A percentile compares a stretch with the other conserved stretches of the same genome.
phyloP scores from a whole-genome alignment of 495 filamentous ascomycete species.

The Choiromyces venosus region DNA sequence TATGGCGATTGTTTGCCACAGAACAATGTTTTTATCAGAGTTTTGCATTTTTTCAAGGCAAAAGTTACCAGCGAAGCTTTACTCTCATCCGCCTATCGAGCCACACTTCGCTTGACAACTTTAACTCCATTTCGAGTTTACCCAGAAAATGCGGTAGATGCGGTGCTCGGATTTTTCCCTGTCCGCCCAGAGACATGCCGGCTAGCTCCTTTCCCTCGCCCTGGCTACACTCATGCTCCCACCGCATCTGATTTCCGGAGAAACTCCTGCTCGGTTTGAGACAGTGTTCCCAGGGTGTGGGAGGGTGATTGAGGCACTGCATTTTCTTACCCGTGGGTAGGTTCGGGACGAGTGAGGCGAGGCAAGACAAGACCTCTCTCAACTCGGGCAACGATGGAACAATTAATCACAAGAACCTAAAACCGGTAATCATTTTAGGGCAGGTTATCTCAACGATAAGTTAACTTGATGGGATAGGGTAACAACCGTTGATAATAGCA shows the following conservation, averaged over 20 bases:
- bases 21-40: too few relatives aligned
- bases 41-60: too few relatives aligned
- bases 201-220: conserved; percentile 24
- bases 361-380: neutral
- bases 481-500: neutral
- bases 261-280: conserved; percentile 30
- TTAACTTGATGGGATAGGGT: neutral
- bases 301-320: neutral
- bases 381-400: neutral
- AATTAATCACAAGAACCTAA: neutral
- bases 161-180: conserved; percentile 32
- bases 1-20: too few relatives aligned
- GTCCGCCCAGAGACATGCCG: conserved; percentile 24
- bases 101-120: too few relatives aligned
- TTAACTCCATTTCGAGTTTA: too few relatives aligned
- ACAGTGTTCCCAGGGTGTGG: conserved; percentile 15
- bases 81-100: too few relatives aligned
- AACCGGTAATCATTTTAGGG: neutral
- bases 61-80: too few relatives aligned
- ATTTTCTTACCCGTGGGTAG: neutral
- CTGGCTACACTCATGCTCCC: conserved; percentile 7
- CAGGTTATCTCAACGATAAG: neutral
- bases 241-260: conserved; percentile 34
- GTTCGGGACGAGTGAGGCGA: neutral
- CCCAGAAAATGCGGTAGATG: too few relatives aligned